phyloP scores from a whole-genome alignment of 208 protist genomes.

The Leptomonas seymouri region DNA sequence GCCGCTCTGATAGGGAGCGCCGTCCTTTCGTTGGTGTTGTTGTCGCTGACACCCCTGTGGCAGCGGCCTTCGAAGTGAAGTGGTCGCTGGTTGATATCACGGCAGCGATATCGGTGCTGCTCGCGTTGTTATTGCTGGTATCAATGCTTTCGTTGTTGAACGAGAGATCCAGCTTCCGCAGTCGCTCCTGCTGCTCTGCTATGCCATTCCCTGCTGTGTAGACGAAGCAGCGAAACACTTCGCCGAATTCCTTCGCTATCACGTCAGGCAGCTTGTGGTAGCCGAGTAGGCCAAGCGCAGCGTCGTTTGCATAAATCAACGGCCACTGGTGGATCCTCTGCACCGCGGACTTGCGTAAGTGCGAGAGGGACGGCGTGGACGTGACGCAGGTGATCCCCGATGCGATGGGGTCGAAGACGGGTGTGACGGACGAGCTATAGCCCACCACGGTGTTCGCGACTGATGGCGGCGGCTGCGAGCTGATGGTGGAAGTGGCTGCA shows the following conservation, averaged over 20 bases:
- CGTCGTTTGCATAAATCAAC: constrained; percentile 32
- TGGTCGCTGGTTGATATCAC: background rate
- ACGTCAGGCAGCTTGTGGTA: constrained; percentile 21
- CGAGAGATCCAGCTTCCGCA: background rate
- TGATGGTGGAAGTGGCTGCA: background rate
- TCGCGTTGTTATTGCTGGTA: background rate
- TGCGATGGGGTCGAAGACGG: background rate
- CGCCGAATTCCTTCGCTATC: constrained; percentile 19
- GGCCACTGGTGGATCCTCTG: constrained; percentile 21
- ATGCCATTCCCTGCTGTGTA: constrained; percentile 2
- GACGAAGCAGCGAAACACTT: constrained; percentile 33
- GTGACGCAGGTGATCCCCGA: background rate
- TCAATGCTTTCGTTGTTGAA: background rate
- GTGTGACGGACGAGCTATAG: background rate
- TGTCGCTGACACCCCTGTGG: background rate
- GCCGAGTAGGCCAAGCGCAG: constrained; percentile 26
- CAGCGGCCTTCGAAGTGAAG: background rate
- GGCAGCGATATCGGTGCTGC: background rate
- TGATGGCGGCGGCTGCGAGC: constrained; percentile 11
- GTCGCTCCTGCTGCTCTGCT: background rate
- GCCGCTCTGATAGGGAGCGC: background rate
- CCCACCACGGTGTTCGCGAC: constrained; percentile 11
- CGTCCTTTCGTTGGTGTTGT: background rate
- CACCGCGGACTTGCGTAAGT: constrained; percentile 12
- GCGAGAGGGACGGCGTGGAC: background rate